Conservation (phyloP, 148 eudicot genomes). For the Tetragonia tetragonoides region DNA sequence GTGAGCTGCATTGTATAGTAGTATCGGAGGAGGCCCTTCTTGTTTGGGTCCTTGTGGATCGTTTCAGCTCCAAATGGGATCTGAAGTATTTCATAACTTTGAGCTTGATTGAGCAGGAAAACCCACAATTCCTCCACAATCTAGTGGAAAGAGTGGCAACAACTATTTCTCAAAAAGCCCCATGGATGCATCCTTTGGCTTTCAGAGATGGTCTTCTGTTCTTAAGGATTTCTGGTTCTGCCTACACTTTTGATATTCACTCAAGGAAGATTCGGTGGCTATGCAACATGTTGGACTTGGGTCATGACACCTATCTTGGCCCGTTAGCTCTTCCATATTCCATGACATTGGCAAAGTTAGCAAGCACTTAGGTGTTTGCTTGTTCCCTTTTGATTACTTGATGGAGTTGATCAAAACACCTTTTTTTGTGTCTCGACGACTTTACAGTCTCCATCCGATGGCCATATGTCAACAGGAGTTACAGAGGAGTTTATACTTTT, state of each 20-base stretch:
- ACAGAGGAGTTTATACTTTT: not conserved
- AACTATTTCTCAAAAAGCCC: constrained; percentile 2
- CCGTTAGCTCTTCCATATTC: constrained; percentile 26
- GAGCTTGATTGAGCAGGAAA: constrained; percentile 18
- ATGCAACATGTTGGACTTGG: constrained; percentile 24
- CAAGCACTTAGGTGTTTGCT: not conserved
- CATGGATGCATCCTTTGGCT: constrained; percentile 34
- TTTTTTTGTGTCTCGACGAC: not conserved
- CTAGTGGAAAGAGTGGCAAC: constrained; percentile 17
- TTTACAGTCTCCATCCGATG: not conserved
- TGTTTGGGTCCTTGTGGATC: constrained; percentile 25
- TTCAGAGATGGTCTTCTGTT: constrained; percentile 24
- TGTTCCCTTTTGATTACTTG: not conserved
- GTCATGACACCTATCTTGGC: constrained; percentile 7
- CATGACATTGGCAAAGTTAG: constrained; percentile 21
- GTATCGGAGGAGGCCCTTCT: constrained; percentile 15
- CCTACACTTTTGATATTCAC: constrained; percentile 17
- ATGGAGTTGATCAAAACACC: not conserved
- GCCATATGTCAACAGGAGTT: not conserved
- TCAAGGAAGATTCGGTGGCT: constrained; percentile 14
- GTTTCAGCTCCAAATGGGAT: constrained; percentile 29
- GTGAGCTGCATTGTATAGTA: constrained; percentile 16
- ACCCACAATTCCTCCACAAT: constrained; percentile 17
- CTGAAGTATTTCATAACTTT: constrained; percentile 21
- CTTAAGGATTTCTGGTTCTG: constrained; percentile 28